Evolutionary conservation across 257 asterid species (phyloP), one percentile per base, ranked within the genome.

Genomic region (Eucommia ulmoides): DNA sequence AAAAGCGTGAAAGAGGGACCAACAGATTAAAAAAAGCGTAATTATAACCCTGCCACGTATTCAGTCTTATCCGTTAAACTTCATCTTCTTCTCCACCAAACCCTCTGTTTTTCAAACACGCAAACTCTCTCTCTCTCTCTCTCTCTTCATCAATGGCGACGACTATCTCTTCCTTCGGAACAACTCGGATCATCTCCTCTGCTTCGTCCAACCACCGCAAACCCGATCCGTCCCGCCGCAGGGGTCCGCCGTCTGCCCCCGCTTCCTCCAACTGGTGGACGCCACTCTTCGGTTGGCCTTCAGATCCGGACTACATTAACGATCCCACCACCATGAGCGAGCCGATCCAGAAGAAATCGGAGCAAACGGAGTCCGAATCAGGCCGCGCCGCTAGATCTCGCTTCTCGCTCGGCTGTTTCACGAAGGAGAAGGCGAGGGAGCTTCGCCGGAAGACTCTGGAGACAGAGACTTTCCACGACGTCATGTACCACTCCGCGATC

Each of bases 231-330:
- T 10, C 9, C 44, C 9, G 15, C 11, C 10, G 44, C 5, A 35
- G n/a, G 15, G 3, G n/a, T n/a, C n/a, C n/a, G n/a, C n/a, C n/a
- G n/a, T n/a, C n/a, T n/a, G n/a, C 44, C 11, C 16, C 44, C 15
- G 11, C 44, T 10, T 29, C 38, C 12, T 11, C 44, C 44, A 35
- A 9, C 44, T 35, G 44, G 44, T 35, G 44, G 44, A 35, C 44
- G n/a, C 44, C 44, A 3, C 44, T 35, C 44, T 35, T 35, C 44
- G 44, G 44, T 18, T 35, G 44, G 44, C 16, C 44, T 18, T 35
- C 44, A 15, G 44, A 35, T 35, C 44, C 44, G n/a, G 44, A 35
- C 44, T 35, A 35, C 44, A 35, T 35, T 35, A 35, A 35, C 15
- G n/a, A 35, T 18, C 12, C 38, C 38, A 11, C 2, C 9, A 35